These are phyloP conservation scores for Fusarium liriodendri DNA, from an alignment of 2,329 filamentous ascomycete species.

Conservation along the genomic window DNA sequence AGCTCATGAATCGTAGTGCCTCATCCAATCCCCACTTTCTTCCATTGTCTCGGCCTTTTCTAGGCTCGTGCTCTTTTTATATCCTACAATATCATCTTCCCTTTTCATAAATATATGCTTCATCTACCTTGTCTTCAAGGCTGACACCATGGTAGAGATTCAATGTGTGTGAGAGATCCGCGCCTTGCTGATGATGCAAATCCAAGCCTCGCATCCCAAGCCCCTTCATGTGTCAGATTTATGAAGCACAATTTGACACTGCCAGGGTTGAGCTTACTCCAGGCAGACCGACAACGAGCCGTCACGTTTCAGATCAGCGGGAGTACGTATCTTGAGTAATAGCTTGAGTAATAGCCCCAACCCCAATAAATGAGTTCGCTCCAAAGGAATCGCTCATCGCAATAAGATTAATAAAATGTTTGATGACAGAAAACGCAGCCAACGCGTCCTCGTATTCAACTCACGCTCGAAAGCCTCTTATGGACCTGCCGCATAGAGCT, in stretches of 20 bases:
- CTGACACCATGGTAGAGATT: constrained; percentile 3
- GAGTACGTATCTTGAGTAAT: neutral
- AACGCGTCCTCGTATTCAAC: neutral
- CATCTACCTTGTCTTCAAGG: neutral
- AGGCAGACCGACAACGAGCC: constrained; percentile 11
- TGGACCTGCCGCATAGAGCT: constrained; percentile 37
- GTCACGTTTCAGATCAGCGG: constrained; percentile 17
- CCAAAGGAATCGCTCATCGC: constrained; percentile 15
- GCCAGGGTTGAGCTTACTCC: constrained; percentile 9
- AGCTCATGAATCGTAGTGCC: constrained; percentile 27
- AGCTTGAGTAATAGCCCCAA: neutral
- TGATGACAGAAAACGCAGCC: constrained; percentile 1
- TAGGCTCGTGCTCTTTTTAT: neutral
- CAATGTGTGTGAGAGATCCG: constrained; percentile 12
- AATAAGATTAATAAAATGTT: constrained; percentile 5
- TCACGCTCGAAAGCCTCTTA: constrained; percentile 9
- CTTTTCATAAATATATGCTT: neutral
- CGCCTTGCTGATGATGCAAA: constrained; percentile 9
- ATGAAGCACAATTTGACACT: constrained; percentile 26
- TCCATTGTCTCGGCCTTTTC: constrained; percentile 2
- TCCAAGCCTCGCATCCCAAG: constrained; percentile 10
- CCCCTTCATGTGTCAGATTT: constrained; percentile 23
- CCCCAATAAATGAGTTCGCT: constrained; percentile 12
- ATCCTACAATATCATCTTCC: neutral
- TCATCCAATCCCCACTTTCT: constrained; percentile 6